Percentiles rank a stretch among this genome's conserved stretches.
Conservation (phyloP, 148 eudicot genomes). For the Limonium bicolor region DNA sequence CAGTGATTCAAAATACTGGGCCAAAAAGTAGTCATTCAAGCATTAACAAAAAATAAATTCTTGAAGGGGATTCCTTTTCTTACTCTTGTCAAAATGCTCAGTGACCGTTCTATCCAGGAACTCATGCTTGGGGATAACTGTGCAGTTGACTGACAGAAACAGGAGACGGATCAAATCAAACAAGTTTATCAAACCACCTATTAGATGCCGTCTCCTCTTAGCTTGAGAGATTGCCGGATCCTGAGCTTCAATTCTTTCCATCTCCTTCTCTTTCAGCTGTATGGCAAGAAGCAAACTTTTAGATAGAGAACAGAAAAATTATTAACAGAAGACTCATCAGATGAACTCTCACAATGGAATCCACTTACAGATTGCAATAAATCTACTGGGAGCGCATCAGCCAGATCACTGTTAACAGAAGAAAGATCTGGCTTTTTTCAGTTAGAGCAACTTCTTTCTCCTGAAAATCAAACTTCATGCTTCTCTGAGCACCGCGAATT, state of each 20-base stretch:
- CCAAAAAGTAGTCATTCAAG: too few species aligned
- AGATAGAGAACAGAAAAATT: too few species aligned
- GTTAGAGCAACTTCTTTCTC: constrained; percentile 13
- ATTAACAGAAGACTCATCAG: too few species aligned
- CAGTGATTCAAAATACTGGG: too few species aligned
- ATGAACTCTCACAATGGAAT: too few species aligned
- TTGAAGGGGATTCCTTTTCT: too few species aligned
- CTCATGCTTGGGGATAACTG: constrained; percentile 65
- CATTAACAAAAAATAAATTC: too few species aligned
- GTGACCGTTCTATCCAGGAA: constrained; percentile 44
- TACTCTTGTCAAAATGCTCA: constrained; percentile 30
- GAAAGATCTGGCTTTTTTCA: constrained; percentile 8
- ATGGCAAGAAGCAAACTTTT: too few species aligned
- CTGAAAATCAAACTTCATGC: constrained; percentile 48
- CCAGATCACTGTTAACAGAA: constrained; percentile 21
- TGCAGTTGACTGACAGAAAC: constrained; percentile 58
- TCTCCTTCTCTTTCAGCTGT: constrained; percentile 62
- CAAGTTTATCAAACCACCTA: constrained; percentile 54
- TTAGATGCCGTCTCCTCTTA: constrained; percentile 39
- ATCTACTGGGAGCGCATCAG: constrained; percentile 39
- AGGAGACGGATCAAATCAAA: constrained; percentile 50
- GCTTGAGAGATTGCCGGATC: constrained; percentile 66
- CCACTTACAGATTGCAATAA: constrained; percentile 63
- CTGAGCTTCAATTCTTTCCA: constrained; percentile 29
- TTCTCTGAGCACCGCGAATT: constrained; percentile 20